These are phyloP conservation scores for Diospyros lotus DNA, from an alignment of 148 eudicot genomes.

Conservation along the genomic window DNA sequence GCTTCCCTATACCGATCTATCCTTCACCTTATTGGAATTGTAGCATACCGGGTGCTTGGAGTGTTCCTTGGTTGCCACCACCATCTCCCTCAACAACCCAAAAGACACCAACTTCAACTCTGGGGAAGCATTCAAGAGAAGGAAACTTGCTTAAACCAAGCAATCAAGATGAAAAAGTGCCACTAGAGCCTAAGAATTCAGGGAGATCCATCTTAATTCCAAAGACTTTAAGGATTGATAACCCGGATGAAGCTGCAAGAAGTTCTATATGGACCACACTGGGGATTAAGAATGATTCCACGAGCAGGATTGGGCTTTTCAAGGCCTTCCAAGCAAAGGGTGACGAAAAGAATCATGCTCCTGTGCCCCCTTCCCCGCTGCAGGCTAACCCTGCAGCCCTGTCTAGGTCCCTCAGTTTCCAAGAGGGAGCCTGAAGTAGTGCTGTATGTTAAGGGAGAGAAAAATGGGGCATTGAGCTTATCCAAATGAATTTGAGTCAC, in stretches of 20 bases:
- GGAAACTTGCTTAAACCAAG: constrained; percentile 21
- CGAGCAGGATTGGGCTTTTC: constrained; percentile 32
- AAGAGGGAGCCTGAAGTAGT: constrained; percentile 25
- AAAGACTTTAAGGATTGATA: constrained; percentile 59
- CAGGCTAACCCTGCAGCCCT: constrained; percentile 74
- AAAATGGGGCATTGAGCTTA: no score
- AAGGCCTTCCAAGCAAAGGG: constrained; percentile 47
- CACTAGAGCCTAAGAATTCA: constrained; percentile 16
- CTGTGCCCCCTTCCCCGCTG: constrained; percentile 32
- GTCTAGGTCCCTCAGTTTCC: constrained; percentile 57
- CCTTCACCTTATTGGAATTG: constrained; percentile 51
- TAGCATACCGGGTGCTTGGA: constrained; percentile 41
- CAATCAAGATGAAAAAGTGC: constrained; percentile 20
- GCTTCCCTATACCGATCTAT: constrained; percentile 45
- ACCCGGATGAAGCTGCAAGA: constrained; percentile 60
- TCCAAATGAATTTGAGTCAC: no score
- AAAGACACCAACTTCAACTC: constrained; percentile 45
- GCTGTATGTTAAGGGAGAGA: no score
- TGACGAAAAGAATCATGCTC: constrained; percentile 20
- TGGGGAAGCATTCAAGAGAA: constrained; percentile 66
- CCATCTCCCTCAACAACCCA: constrained; percentile 17
- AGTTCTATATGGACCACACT: constrained; percentile 64
- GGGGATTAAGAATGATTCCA: constrained; percentile 42
- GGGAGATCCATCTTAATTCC: constrained; percentile 52
- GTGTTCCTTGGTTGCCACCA: constrained; percentile 38